Evolutionary conservation across 208 protist species (phyloP).

Genomic region (Pavlovales sp.): DNA sequence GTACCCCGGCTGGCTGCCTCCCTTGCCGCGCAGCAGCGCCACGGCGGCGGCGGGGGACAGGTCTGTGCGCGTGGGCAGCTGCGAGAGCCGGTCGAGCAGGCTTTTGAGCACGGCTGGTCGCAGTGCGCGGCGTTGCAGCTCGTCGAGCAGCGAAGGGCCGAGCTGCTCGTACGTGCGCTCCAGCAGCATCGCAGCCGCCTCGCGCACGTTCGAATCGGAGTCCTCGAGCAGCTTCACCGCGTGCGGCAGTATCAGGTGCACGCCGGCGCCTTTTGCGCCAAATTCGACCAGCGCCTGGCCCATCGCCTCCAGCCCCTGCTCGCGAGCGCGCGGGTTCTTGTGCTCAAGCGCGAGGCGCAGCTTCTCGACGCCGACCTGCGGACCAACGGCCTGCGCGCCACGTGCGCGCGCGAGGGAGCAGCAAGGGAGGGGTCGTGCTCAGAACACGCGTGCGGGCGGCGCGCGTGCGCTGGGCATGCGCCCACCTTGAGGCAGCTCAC

Average conservation of each 20-base stretch:
- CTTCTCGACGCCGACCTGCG: background rate
- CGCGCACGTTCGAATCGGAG: background rate
- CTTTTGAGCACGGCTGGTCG: background rate
- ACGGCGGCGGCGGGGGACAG: background rate
- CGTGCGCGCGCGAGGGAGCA: too few relatives aligned
- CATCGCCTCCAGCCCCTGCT: background rate
- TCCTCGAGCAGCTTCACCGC: slow-evolving; percentile 5
- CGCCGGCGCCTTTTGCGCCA: too few relatives aligned
- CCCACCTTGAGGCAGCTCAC: background rate
- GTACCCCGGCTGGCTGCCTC: too few relatives aligned
- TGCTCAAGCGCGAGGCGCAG: background rate
- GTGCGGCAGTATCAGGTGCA: background rate
- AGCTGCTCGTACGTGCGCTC: background rate
- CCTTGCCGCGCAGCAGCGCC: background rate
- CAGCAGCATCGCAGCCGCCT: background rate
- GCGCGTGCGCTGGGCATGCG: too few relatives aligned
- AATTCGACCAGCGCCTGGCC: background rate
- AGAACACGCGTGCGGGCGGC: too few relatives aligned
- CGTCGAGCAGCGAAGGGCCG: slow-evolving; percentile 1
- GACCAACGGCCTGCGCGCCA: background rate
- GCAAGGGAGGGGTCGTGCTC: too few relatives aligned
- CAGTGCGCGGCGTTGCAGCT: background rate
- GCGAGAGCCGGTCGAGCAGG: background rate
- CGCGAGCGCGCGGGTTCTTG: slow-evolving; percentile 18
- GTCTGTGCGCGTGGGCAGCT: background rate